Evolutionary conservation across 176 grass and related monocot species (phyloP), one percentile per base, ranked within the genome.

Genomic region (Oryza punctata): DNA sequence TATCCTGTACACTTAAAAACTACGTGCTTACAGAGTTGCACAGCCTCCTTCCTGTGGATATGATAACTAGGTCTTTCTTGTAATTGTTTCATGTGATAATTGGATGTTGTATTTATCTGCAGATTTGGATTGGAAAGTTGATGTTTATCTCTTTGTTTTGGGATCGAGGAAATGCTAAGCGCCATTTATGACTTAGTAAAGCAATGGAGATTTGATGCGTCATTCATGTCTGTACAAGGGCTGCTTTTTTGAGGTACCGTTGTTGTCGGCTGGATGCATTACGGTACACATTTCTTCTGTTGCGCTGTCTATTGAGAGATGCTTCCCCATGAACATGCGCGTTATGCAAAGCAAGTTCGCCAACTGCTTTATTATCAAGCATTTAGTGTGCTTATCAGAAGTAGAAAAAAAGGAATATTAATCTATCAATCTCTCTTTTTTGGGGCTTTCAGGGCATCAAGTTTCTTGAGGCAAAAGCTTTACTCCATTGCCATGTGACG

Each of bases 281-380:
- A 59, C 13, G 30, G 23, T 30, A 80, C 67, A 73, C 61, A 78
- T 72, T 87, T 60, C 72, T 71, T 84, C 81, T 85, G 76, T 61
- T 90, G 67, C 21, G 83, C 47, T 75, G 73, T 78, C 73, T 38
- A 60, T 46, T 85, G 66, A 64, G 70, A 81, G 70, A 76, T 81
- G 67, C 28, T 29, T 63, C 43, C 30, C 52, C 50, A 41, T 43
- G 45, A 38, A 64, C 67, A 50, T 0, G 10, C 30, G 27, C 73
- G 26, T 23, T 86, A 14, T 3, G 3, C 4, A 23, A 81, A 24
- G 16, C 4, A 68, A 59, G 78, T 85, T 78, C 41, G 52, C 47
- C 25, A 61, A 45, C 78, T 63, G 43, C 79, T 79, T 78, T 46
- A 69, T 29, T 82, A 63, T 54, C 23, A 32, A 79, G 69, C 43